Percentiles rank a stretch among this genome's conserved stretches.
Conservation (phyloP, 208 protist genomes). For the Acanthamoeba quina region DNA sequence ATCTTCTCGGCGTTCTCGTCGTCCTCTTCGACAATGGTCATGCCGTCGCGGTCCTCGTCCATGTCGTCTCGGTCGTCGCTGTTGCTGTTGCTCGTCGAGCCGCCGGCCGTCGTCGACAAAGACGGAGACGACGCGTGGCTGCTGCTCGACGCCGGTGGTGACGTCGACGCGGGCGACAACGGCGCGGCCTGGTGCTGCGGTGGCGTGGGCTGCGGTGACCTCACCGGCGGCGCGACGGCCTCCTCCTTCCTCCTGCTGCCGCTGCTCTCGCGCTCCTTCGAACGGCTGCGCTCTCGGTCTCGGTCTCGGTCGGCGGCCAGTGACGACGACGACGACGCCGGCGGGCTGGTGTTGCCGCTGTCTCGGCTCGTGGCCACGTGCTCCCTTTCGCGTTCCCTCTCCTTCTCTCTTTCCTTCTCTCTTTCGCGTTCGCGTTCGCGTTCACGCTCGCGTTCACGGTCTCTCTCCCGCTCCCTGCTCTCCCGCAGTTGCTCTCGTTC, state of each 20-base stretch:
- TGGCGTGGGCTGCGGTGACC: neutral
- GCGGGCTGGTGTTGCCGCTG: neutral
- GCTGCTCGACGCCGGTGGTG: neutral
- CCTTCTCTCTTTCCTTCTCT: conserved; percentile 1
- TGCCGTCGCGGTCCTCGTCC: conserved; percentile 28
- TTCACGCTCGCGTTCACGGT: conserved; percentile 5
- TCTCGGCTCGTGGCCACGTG: neutral
- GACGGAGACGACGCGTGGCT: neutral
- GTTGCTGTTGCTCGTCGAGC: neutral
- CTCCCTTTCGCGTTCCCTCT: conserved; percentile 23
- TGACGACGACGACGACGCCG: neutral
- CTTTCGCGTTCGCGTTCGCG: conserved; percentile 39
- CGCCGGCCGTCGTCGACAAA: neutral
- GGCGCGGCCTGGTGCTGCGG: conserved; percentile 17
- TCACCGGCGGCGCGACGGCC: neutral
- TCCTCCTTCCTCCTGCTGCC: neutral
- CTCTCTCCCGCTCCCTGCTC: conserved; percentile 6
- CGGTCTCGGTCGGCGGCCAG: neutral
- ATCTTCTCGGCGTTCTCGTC: conserved; percentile 59
- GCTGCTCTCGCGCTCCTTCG: conserved; percentile 10
- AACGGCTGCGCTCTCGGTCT: conserved; percentile 4
- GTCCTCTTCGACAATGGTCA: conserved; percentile 53
- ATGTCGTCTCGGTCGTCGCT: conserved; percentile 55
- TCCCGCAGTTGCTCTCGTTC: conserved; percentile 30
- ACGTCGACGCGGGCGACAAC: neutral